Percentiles rank a stretch among this genome's conserved stretches.
Evolutionary conservation across 1,139 yeast genomes (phyloP).

Genomic region (Sporopachydermia cereana): DNA sequence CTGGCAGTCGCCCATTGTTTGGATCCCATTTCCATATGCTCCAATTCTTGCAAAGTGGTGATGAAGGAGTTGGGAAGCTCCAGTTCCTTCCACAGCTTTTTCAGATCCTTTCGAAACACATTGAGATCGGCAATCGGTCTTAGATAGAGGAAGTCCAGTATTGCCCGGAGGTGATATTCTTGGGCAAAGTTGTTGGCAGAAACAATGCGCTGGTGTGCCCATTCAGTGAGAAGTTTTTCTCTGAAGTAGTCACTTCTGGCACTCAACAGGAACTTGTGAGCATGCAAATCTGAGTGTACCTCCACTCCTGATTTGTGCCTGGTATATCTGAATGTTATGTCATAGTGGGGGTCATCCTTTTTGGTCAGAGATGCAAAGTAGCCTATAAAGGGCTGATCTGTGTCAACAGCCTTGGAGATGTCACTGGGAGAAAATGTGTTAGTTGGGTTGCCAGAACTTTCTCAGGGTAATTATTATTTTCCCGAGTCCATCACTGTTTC

Average conservation of each 20-base stretch:
- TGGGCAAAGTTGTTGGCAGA: constrained; percentile 15
- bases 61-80: neutral
- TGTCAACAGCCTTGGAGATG: constrained; percentile 56
- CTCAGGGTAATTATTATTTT: no score
- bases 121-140: constrained; percentile 20
- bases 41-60: neutral
- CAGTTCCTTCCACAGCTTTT: neutral
- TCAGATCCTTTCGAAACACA: neutral
- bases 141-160: constrained; percentile 44
- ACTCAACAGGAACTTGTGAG: constrained; percentile 30
- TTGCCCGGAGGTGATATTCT: constrained; percentile 24
- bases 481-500: no score
- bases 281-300: constrained; percentile 4
- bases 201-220: constrained; percentile 15
- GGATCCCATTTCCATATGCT: neutral
- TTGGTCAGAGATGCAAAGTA: constrained; percentile 43
- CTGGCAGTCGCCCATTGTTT: neutral
- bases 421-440: constrained; percentile 26
- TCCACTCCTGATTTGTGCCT: neutral
- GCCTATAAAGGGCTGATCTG: constrained; percentile 63
- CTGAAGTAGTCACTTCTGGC: constrained; percentile 25
- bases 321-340: constrained; percentile 23
- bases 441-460: neutral
- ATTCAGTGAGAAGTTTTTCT: constrained; percentile 14
- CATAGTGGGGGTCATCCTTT: constrained; percentile 25